Base-by-base conservation (phyloP, 139 green algal species). In the Parachlorella kessleri region DNA sequence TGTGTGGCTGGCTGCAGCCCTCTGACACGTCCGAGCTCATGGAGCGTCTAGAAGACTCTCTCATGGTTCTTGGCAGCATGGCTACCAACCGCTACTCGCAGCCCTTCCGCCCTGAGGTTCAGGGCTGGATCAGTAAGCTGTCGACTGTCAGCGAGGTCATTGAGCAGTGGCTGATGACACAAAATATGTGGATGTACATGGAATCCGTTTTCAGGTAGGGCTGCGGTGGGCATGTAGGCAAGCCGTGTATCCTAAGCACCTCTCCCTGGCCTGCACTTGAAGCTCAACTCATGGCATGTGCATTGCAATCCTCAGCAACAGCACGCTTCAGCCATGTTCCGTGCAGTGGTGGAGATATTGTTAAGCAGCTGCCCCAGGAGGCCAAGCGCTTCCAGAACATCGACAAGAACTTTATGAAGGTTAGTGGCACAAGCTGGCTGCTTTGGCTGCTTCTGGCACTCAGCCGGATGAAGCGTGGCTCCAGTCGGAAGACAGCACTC, bases 181-280 rank as follows among this genome's bases (percentile, higher is more conserved):
- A 98, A 86, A 94, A 85, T 86, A 93, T 97, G 89, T 99, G 95
- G 95, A 93, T 92, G 88, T 98, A 98, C 88, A 97, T 99, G 94
- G 95, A 99, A 85, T 94, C 94, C 6, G 95, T 99, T 66, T 99
- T 99, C 86, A 86, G 39, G 70, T 72, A 42, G 10, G 66, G 33
- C 10, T 24, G n/a, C 32, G 3, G 23, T 59, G 14, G 14, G 14
- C 48, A 59, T 59, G 21, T 59, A 28, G 48, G 21, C 14, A 59
- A 59, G 48, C 14, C 21, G n/a, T n/a, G n/a, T n/a, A n/a, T n/a
- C n/a, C n/a, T n/a, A n/a, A n/a, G n/a, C n/a, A n/a, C n/a, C n/a
- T n/a, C n/a, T n/a, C n/a, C n/a, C n/a, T n/a, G n/a, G n/a, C n/a
- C n/a, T n/a, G n/a, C n/a, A n/a, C n/a, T n/a, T n/a, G n/a, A n/a